Conservation (phyloP, 208 protist species). For the Naegleria fowleri region DNA sequence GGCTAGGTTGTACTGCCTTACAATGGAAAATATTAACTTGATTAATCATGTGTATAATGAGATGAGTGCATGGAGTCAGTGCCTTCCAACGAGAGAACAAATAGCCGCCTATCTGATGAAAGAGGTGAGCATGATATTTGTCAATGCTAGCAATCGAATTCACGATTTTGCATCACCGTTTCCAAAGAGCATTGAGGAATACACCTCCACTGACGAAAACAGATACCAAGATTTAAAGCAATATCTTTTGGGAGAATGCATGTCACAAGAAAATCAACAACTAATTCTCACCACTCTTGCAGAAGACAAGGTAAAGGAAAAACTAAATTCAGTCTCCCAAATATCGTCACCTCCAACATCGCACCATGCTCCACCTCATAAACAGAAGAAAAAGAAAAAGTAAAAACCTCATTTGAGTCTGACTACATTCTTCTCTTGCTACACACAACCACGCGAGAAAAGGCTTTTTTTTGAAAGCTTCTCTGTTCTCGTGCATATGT, state of each 20-base stretch:
- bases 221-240: background rate
- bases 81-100: background rate
- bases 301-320: background rate
- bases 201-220: background rate
- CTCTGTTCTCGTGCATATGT: no score
- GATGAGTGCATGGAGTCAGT: background rate
- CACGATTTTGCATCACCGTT: background rate
- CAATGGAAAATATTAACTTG: background rate
- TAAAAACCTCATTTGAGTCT: no score
- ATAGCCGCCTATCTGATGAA: background rate
- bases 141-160: background rate
- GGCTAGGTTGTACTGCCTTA: background rate
- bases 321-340: background rate
- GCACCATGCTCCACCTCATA: no score
- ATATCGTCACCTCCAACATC: no score
- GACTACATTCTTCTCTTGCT: no score
- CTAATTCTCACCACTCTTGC: background rate
- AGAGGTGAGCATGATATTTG: background rate
- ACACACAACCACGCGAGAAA: no score
- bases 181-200: background rate
- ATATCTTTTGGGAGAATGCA: background rate
- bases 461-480: no score
- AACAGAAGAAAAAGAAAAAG: no score
- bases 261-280: background rate
- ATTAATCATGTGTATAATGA: background rate